Evolutionary conservation across 371 early-diverging fungal genomes (phyloP).

Genomic region (Chytridiales sp.): DNA sequence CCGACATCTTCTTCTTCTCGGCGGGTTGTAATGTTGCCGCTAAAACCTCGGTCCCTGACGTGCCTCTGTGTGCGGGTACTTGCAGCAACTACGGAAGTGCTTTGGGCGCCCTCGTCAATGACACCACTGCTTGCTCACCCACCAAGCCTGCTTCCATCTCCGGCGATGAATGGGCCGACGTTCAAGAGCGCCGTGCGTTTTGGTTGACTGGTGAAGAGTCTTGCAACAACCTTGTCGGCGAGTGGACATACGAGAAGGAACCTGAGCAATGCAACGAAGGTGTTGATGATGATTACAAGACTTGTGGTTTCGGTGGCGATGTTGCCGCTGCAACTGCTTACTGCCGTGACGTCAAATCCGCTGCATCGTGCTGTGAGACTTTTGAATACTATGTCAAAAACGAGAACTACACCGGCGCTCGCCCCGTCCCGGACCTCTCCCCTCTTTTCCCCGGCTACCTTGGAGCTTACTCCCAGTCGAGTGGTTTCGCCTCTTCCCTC

Average conservation of each 20-base stretch:
- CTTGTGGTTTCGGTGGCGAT: constrained; percentile 7
- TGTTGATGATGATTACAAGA: not conserved
- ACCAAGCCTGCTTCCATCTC: too few species aligned
- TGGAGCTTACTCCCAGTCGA: too few species aligned
- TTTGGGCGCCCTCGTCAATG: constrained; percentile 21
- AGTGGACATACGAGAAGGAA: too few species aligned
- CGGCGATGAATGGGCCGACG: too few species aligned
- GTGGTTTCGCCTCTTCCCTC: too few species aligned
- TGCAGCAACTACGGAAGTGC: constrained; percentile 36
- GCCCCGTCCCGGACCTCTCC: too few species aligned
- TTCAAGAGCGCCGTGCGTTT: too few species aligned
- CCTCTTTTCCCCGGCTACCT: too few species aligned
- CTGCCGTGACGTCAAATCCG: not conserved
- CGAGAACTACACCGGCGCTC: too few species aligned
- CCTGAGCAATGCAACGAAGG: constrained; percentile 2
- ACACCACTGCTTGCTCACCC: constrained; percentile 27
- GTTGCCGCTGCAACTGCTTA: not conserved
- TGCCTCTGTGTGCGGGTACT: constrained; percentile 23
- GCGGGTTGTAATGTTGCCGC: constrained; percentile 34
- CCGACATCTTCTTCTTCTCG: constrained; percentile 42
- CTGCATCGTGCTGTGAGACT: constrained; percentile 1
- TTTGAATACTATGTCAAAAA: too few species aligned
- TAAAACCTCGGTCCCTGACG: not conserved
- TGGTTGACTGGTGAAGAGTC: too few species aligned
- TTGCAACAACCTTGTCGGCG: too few species aligned